Conservation (phyloP, 257 asterid species). For the Lithospermum erythrorhizon region DNA sequence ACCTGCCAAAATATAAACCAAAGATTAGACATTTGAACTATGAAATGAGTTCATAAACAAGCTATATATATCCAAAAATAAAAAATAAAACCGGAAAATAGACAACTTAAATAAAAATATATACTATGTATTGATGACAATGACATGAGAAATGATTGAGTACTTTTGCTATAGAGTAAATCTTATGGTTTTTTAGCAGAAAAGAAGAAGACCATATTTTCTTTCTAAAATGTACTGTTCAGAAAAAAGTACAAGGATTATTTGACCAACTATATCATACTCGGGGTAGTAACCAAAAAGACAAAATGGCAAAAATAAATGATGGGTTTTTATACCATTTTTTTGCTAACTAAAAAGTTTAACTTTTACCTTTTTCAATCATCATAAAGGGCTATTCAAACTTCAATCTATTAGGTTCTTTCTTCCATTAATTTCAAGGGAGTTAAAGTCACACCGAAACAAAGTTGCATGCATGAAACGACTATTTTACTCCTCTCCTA, state of each 20-base stretch:
- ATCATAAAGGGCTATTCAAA: conserved; percentile 8
- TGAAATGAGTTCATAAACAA: conserved; percentile 2
- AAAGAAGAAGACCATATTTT: background rate
- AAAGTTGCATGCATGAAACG: too few relatives aligned
- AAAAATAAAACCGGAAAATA: background rate
- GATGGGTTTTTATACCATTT: background rate
- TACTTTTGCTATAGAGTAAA: conserved; percentile 4
- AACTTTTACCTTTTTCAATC: conserved; percentile 12
- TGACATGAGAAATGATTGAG: background rate
- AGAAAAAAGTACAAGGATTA: conserved; percentile 15
- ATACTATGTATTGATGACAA: conserved; percentile 9
- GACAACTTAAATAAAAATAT: background rate
- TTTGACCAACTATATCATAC: conserved; percentile 12
- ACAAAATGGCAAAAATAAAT: background rate
- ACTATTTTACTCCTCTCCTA: too few relatives aligned
- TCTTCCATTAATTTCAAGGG: background rate
- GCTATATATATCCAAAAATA: background rate
- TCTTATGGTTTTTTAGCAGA: conserved; percentile 4
- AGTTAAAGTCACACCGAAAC: too few relatives aligned
- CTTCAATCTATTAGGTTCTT: conserved; percentile 10
- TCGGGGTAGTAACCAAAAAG: background rate
- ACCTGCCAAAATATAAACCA: conserved; percentile 12
- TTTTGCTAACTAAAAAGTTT: background rate
- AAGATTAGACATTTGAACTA: conserved; percentile 1
- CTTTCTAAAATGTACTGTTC: too few relatives aligned